phyloP scores from a whole-genome alignment of 2,329 filamentous ascomycete species.

The Fusarium duplospermum region DNA sequence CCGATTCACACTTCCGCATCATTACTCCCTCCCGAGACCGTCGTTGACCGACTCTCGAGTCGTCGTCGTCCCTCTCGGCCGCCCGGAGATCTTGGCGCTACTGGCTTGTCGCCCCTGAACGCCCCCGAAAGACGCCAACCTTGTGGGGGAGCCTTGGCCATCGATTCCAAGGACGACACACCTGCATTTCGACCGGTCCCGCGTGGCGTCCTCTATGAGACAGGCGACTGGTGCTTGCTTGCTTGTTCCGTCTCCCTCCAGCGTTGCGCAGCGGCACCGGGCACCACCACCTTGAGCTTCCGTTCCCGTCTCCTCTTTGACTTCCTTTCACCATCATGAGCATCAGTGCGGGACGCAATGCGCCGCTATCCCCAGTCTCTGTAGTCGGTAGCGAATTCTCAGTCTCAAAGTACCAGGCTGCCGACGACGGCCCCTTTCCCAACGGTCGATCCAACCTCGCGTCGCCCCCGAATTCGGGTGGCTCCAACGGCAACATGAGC shows the following conservation, averaged over 20 bases:
- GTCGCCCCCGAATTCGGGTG: slow-evolving; percentile 77
- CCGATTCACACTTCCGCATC: background rate
- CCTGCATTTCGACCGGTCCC: slow-evolving; percentile 43
- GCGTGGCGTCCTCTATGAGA: slow-evolving; percentile 45
- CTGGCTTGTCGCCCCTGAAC: slow-evolving; percentile 34
- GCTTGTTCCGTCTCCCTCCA: slow-evolving; percentile 40
- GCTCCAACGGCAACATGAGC: slow-evolving; percentile 65
- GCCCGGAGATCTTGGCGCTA: slow-evolving; percentile 40
- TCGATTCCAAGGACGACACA: slow-evolving; percentile 42
- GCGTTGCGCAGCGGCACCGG: slow-evolving; percentile 1
- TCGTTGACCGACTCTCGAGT: slow-evolving; percentile 19
- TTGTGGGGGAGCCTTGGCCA: slow-evolving; percentile 44
- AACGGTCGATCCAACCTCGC: slow-evolving; percentile 69
- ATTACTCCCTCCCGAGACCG: slow-evolving; percentile 14
- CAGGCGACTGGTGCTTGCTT: slow-evolving; percentile 37
- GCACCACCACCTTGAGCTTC: slow-evolving; percentile 26
- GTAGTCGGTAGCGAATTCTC: slow-evolving; percentile 88
- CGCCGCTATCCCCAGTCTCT: slow-evolving; percentile 84
- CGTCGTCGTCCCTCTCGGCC: slow-evolving; percentile 33
- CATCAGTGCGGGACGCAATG: slow-evolving; percentile 70
- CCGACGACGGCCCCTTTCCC: slow-evolving; percentile 65
- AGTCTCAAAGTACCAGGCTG: slow-evolving; percentile 72
- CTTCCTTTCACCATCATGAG: slow-evolving; percentile 65
- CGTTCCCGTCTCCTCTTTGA: slow-evolving; percentile 31
- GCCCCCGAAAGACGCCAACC: slow-evolving; percentile 33